Conservation (phyloP, 305 asterid species). For the Rubia tinctorum region DNA sequence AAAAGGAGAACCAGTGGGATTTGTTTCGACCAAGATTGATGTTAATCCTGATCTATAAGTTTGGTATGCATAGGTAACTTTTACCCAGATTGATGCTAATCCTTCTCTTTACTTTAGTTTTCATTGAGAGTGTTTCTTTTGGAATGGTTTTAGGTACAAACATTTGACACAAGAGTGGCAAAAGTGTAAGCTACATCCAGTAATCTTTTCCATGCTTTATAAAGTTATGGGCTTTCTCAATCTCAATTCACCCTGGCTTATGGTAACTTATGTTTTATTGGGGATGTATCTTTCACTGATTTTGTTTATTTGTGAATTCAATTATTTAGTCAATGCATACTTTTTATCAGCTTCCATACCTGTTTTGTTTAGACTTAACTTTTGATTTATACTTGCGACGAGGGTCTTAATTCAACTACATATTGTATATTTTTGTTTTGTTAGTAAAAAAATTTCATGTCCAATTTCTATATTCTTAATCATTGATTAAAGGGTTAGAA, state of each 20-base stretch:
- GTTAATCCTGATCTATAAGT: no score
- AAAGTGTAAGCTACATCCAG: no score
- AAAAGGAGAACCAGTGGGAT: no score
- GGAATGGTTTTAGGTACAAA: no score
- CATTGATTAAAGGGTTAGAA: background rate
- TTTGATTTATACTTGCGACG: background rate
- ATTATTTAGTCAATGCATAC: background rate
- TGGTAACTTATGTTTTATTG: slow-evolving; percentile 43
- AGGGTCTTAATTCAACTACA: background rate
- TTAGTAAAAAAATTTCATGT: background rate
- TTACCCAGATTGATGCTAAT: no score
- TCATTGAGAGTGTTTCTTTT: no score
- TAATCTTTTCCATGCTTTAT: no score
- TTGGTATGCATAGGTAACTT: no score
- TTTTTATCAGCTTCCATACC: background rate
- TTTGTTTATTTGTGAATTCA: background rate
- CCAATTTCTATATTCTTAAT: background rate
- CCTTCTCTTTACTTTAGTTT: no score
- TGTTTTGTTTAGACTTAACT: background rate
- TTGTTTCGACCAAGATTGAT: no score
- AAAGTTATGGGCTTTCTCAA: slow-evolving; percentile 8
- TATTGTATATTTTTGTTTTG: background rate
- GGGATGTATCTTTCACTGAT: background rate
- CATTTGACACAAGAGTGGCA: no score
- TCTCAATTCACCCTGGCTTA: slow-evolving; percentile 79